Percentiles rank a stretch among this genome's conserved stretches.
Evolutionary conservation across 2,329 filamentous ascomycete genomes (phyloP).

Genomic region (Epichloe aotearoae): DNA sequence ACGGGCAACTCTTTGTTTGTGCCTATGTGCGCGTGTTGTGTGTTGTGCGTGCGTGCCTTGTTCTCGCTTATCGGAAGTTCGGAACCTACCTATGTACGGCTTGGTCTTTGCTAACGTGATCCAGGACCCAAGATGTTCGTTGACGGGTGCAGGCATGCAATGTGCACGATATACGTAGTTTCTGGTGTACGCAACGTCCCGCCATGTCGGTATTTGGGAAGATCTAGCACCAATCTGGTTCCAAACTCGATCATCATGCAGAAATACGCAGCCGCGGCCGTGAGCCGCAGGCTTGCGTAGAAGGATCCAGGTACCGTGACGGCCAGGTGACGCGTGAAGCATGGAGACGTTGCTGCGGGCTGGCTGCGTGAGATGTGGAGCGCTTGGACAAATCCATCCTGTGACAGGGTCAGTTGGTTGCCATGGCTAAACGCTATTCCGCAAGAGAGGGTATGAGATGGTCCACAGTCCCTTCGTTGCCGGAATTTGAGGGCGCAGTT

Average conservation of each 20-base stretch:
- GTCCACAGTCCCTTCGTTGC: background rate
- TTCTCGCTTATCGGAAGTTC: slow-evolving; percentile 5
- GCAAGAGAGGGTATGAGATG: background rate
- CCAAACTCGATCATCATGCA: background rate
- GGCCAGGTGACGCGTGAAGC: slow-evolving; percentile 3
- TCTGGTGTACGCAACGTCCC: background rate
- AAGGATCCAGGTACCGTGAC: slow-evolving; percentile 4
- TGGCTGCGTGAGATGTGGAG: slow-evolving; percentile 6
- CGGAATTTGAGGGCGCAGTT: background rate
- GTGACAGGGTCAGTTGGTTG: slow-evolving; percentile 3
- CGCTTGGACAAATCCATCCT: background rate
- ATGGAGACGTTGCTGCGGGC: slow-evolving; percentile 4
- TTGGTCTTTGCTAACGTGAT: background rate
- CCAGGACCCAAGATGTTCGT: background rate
- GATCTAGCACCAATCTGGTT: background rate
- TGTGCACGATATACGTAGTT: background rate
- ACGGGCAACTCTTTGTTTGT: background rate
- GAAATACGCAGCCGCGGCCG: background rate
- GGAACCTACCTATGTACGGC: background rate
- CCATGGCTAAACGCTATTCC: background rate
- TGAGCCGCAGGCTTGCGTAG: background rate
- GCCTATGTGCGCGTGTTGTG: background rate
- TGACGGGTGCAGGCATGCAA: background rate
- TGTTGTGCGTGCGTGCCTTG: background rate
- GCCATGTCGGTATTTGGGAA: slow-evolving; percentile 1